Conservation (phyloP, 495 filamentous ascomycete species). For the Immersiella caudata region DNA sequence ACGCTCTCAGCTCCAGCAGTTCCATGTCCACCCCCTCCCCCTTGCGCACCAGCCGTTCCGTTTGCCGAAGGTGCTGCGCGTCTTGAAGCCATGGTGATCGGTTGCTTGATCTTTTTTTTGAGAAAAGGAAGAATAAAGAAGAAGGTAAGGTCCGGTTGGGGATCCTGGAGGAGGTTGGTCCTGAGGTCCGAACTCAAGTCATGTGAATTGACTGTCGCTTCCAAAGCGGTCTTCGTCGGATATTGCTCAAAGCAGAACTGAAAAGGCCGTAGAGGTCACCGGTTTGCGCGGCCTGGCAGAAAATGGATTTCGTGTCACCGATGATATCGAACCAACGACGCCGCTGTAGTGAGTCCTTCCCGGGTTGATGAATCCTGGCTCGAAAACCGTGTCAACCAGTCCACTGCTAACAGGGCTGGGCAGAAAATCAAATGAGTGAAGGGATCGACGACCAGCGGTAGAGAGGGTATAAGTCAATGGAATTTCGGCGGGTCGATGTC, state of each 20-base stretch:
- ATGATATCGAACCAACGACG: background rate
- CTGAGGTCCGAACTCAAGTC: background rate
- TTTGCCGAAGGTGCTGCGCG: slow-evolving; percentile 11
- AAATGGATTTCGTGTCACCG: background rate
- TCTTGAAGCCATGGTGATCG: slow-evolving; percentile 3
- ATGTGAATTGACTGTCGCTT: background rate
- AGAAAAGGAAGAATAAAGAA: background rate
- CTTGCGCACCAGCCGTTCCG: slow-evolving; percentile 15
- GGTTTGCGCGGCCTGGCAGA: background rate
- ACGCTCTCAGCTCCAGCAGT: slow-evolving; percentile 20
- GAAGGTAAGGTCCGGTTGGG: background rate
- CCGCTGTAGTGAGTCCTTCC: background rate
- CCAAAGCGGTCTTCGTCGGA: background rate
- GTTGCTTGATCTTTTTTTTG: background rate
- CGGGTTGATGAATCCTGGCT: background rate
- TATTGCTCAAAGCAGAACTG: background rate
- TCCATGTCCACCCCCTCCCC: slow-evolving; percentile 11
- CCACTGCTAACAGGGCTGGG: background rate
- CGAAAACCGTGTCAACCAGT: background rate
- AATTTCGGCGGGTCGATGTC: background rate
- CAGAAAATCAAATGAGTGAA: background rate
- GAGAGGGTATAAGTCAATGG: slow-evolving; percentile 1
- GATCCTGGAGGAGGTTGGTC: background rate
- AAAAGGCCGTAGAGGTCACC: slow-evolving; percentile 2
- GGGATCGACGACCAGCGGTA: background rate